phyloP scores from a whole-genome alignment of 2,329 filamentous ascomycete species.

The Diaporthe vaccinii region DNA sequence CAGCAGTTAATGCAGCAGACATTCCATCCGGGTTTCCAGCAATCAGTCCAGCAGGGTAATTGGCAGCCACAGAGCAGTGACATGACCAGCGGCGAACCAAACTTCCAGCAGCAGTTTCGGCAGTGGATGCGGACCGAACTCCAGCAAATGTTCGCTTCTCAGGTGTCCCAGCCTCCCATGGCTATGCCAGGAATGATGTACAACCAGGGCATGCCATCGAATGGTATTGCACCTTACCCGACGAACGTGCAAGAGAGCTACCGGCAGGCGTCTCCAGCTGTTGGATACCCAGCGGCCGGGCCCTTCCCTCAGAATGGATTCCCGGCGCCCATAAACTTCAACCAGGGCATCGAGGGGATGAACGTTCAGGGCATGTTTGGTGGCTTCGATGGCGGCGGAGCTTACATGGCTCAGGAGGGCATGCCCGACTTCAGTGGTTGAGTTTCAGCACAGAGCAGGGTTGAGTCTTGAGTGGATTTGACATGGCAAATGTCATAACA shows the following conservation, averaged over 20 bases:
- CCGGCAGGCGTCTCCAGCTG: not conserved
- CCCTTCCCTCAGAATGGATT: not conserved
- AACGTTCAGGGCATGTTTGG: not conserved
- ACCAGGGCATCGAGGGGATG: not conserved
- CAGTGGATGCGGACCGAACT: not conserved
- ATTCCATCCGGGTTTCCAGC: not conserved
- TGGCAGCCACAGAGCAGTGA: no score
- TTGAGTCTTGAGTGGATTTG: not conserved
- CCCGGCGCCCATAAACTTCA: not conserved
- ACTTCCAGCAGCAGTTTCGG: not conserved
- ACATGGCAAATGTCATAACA: not conserved
- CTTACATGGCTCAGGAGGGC: not conserved
- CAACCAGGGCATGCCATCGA: constrained; percentile 4
- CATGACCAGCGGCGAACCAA: not conserved
- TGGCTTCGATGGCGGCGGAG: not conserved
- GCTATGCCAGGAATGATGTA: not conserved
- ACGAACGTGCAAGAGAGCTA: not conserved
- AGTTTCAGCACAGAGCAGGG: not conserved
- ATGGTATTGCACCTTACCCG: not conserved
- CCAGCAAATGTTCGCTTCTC: not conserved
- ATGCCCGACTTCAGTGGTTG: not conserved
- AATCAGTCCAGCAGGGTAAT: no score
- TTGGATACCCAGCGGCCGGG: not conserved
- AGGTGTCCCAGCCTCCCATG: not conserved
- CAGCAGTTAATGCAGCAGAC: not conserved